Evolutionary conservation across 257 asterid genomes (phyloP).

Genomic region (Solanum chmielewskii): DNA sequence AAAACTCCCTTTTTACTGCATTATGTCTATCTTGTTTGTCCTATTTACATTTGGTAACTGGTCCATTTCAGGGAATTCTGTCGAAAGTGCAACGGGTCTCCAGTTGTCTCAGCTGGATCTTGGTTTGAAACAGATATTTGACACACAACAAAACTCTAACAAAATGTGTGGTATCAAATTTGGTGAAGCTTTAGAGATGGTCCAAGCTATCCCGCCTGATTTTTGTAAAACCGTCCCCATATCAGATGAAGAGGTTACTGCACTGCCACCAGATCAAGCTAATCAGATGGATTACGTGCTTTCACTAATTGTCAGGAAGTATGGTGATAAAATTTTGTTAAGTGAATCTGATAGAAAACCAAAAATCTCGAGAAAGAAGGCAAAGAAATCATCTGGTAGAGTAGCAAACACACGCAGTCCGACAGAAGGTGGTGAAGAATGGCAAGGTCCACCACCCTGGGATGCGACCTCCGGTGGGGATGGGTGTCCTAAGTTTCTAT

Average conservation of each 20-base stretch:
- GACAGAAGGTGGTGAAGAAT: slow-evolving; percentile 32
- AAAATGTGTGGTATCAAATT: slow-evolving; percentile 30
- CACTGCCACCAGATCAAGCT: slow-evolving; percentile 3
- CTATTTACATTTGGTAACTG: neutral
- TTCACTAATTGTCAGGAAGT: slow-evolving; percentile 35
- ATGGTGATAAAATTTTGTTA: slow-evolving; percentile 61
- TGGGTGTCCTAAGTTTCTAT: slow-evolving; percentile 80
- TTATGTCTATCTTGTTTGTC: neutral
- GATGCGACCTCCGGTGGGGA: slow-evolving; percentile 70
- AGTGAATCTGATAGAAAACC: slow-evolving; percentile 72
- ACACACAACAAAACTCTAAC: slow-evolving; percentile 26
- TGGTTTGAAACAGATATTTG: slow-evolving; percentile 61
- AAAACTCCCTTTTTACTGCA: neutral
- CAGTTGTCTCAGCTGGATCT: slow-evolving; percentile 21
- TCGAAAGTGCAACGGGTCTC: slow-evolving; percentile 5
- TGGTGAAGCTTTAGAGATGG: slow-evolving; percentile 50
- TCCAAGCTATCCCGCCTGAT: slow-evolving; percentile 27
- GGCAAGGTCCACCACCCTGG: slow-evolving; percentile 91
- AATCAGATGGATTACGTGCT: slow-evolving; percentile 29
- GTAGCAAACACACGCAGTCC: slow-evolving; percentile 22
- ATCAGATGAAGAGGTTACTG: slow-evolving; percentile 20
- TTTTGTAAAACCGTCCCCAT: slow-evolving; percentile 15
- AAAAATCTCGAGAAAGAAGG: slow-evolving; percentile 46
- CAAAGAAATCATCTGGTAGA: slow-evolving; percentile 34
- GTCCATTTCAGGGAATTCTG: slow-evolving; percentile 41